phyloP scores from a whole-genome alignment of 2,329 filamentous ascomycete species.

The Paecilomyces sp. region DNA sequence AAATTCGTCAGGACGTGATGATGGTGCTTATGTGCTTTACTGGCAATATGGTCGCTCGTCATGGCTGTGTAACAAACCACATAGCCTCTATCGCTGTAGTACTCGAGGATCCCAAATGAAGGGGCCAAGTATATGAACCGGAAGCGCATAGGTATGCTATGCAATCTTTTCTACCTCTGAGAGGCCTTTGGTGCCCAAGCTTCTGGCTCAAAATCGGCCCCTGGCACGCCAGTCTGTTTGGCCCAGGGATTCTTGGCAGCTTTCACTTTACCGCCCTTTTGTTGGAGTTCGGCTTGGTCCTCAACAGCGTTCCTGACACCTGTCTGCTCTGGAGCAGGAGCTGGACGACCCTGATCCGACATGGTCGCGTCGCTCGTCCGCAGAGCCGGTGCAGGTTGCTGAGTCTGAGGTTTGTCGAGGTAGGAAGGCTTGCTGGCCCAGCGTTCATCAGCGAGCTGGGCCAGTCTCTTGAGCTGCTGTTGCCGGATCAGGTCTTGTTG shows the following conservation, averaged over 20 bases:
- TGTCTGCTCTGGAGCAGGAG: slow-evolving; percentile 18
- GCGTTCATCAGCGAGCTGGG: slow-evolving; percentile 52
- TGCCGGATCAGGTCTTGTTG: slow-evolving; percentile 50
- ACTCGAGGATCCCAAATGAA: background rate
- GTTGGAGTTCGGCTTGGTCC: slow-evolving; percentile 20
- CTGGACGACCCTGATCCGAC: slow-evolving; percentile 23
- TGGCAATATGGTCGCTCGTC: background rate
- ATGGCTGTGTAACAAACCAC: background rate
- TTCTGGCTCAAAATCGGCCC: slow-evolving; percentile 62
- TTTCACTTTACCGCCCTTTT: slow-evolving; percentile 6
- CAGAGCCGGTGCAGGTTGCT: slow-evolving; percentile 41
- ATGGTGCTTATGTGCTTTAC: background rate
- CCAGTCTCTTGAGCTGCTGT: slow-evolving; percentile 52
- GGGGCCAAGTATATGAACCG: background rate
- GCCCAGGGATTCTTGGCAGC: slow-evolving; percentile 51
- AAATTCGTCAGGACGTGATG: background rate
- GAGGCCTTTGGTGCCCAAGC: slow-evolving; percentile 51
- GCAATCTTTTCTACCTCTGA: slow-evolving; percentile 22
- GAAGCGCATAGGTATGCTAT: background rate
- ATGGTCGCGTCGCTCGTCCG: slow-evolving; percentile 35
- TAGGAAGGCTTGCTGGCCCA: slow-evolving; percentile 55
- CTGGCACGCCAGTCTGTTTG: slow-evolving; percentile 46
- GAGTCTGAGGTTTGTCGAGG: slow-evolving; percentile 48
- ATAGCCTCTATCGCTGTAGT: background rate
- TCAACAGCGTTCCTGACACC: slow-evolving; percentile 23